These are phyloP conservation scores for Claviceps digitariae DNA, from an alignment of 2,329 filamentous ascomycete genomes.

Conservation along the genomic window DNA sequence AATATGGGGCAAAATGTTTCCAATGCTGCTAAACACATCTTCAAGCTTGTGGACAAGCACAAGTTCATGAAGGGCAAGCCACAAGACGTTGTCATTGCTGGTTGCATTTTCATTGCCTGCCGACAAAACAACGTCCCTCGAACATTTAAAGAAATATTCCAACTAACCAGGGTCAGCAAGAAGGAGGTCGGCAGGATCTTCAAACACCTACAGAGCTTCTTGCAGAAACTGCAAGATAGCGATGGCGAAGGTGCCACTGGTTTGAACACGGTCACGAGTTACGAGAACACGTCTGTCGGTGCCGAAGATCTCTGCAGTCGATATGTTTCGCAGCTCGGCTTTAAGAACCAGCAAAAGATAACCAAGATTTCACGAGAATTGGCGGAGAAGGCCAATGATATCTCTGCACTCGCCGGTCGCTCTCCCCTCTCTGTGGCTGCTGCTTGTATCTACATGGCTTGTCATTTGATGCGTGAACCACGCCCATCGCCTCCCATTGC, in stretches of 20 bases:
- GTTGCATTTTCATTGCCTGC: slow-evolving; percentile 95
- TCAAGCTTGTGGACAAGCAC: slow-evolving; percentile 85
- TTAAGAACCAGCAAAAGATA: slow-evolving; percentile 57
- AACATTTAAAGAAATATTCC: slow-evolving; percentile 89
- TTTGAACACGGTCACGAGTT: slow-evolving; percentile 49
- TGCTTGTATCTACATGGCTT: slow-evolving; percentile 93
- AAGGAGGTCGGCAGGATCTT: slow-evolving; percentile 96
- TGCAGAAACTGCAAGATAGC: slow-evolving; percentile 58
- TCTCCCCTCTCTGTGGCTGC: slow-evolving; percentile 90
- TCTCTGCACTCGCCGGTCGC: slow-evolving; percentile 75
- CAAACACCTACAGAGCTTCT: slow-evolving; percentile 81
- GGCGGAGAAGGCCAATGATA: slow-evolving; percentile 61
- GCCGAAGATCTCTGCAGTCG: slow-evolving; percentile 77
- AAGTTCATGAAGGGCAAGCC: slow-evolving; percentile 93
- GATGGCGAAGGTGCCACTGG: slow-evolving; percentile 31
- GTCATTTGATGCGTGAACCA: slow-evolving; percentile 67
- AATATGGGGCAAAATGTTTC: slow-evolving; percentile 68
- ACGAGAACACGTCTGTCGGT: slow-evolving; percentile 65
- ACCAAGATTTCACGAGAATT: slow-evolving; percentile 70
- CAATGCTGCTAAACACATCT: slow-evolving; percentile 87
- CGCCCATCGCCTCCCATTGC: slow-evolving; percentile 81
- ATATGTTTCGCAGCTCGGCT: slow-evolving; percentile 73
- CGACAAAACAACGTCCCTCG: slow-evolving; percentile 76
- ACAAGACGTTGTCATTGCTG: slow-evolving; percentile 84
- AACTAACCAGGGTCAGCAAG: slow-evolving; percentile 84